phyloP scores from a whole-genome alignment of 495 filamentous ascomycete species.

The Staphylotrichum longicolle region DNA sequence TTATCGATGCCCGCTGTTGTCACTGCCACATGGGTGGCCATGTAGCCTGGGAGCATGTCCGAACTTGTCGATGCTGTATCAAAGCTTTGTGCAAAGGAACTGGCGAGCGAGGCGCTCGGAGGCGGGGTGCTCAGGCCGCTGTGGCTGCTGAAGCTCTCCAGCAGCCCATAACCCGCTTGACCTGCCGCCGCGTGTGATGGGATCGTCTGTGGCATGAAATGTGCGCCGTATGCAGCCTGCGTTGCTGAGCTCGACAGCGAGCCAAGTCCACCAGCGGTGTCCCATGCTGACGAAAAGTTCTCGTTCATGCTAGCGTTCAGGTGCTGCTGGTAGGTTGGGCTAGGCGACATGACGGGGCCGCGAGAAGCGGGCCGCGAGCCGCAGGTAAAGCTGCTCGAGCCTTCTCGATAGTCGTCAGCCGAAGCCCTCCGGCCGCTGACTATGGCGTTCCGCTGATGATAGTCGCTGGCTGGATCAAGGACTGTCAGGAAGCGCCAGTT shows the following conservation, averaged over 20 bases:
- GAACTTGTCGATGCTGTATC: conserved; percentile 15
- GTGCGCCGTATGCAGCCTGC: conserved; percentile 23
- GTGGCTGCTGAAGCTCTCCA: conserved; percentile 25
- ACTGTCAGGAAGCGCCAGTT: conserved; percentile 50
- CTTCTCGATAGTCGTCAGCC: conserved; percentile 6
- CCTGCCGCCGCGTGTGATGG: not conserved
- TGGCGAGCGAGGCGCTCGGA: conserved; percentile 30
- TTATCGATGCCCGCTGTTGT: conserved; percentile 6
- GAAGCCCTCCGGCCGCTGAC: conserved; percentile 23
- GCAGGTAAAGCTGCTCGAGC: not conserved
- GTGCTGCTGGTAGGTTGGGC: conserved; percentile 43
- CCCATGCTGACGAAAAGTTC: conserved; percentile 44
- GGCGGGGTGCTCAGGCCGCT: conserved; percentile 34
- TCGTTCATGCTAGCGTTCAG: conserved; percentile 45
- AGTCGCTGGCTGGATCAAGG: conserved; percentile 44
- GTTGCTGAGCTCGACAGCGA: conserved; percentile 13
- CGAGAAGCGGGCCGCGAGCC: conserved; percentile 29
- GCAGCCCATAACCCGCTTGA: conserved; percentile 15
- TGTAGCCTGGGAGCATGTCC: conserved; percentile 19
- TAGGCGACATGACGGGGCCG: conserved; percentile 45
- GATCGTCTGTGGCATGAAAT: conserved; percentile 16
- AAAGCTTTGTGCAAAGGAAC: conserved; percentile 28
- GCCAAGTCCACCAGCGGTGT: conserved; percentile 18
- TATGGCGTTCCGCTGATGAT: conserved; percentile 47
- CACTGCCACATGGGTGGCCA: conserved; percentile 10